Base-by-base conservation (phyloP, 306 rosid species). In the Fagus crenata region DNA sequence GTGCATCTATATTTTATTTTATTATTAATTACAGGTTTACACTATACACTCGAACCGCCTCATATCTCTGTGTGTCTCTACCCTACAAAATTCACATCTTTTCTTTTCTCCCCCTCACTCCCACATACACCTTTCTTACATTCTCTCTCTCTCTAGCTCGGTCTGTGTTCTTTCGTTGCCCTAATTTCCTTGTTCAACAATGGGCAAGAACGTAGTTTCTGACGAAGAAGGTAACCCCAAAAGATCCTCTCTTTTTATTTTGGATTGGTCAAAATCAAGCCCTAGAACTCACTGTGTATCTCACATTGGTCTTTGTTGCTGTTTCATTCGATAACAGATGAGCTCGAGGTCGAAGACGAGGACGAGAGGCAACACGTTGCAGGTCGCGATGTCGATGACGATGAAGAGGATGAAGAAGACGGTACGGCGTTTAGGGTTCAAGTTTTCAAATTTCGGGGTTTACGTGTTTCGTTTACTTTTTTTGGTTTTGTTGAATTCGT, bases 371-470 rank as follows among this genome's bases (percentile, higher is more conserved):
- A 83, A 58, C 93, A 84, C 17, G 73, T 49, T 14, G 92, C 86
- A 31, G 93, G 90, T 40, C 89, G 83, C 9, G 87, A 75, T 31
- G 58, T 46, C 55, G 86, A 77, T 7, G 93, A 87, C 0, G 95
- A 91, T 0, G 98, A 94, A 0, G 96, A 92, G 72, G 93, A 90
- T 1, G 96, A 94, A 54, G 98, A 95, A 28, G 97, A 92, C 2
- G 98, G 98, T 94, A 87, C 18, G 87, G 1, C 12, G 60, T 68
- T 75, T 65, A 49, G 15, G 36, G 73, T 64, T 5, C 0, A 8
- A 15, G 13, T 70, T 68, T 72, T 41, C 51, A 43, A 36, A 63
- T 58, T 53, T n/a, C 12, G 14, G 7, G 15, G 28, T 73, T 6
- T 73, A 13, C 40, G 37, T 33, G 35, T 63, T 36, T 64, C 74